Percentiles rank a stretch among this genome's conserved stretches.
Evolutionary conservation across 345 rosid genomes (phyloP).

Genomic region (Eucalyptus shirleyi): DNA sequence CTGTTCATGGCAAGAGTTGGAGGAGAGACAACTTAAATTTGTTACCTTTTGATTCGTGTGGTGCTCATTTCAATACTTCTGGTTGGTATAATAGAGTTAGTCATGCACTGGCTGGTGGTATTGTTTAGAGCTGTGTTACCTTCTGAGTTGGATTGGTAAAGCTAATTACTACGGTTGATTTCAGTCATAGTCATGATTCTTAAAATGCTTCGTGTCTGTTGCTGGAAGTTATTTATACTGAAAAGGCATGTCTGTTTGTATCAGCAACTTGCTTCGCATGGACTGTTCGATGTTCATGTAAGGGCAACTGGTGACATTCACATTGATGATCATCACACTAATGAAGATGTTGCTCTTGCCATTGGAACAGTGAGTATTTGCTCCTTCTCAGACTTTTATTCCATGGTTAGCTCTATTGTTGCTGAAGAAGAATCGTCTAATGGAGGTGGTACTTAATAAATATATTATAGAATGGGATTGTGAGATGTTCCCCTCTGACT

Average conservation of each 20-base stretch:
- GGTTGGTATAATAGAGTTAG: not conserved
- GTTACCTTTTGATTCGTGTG: not conserved
- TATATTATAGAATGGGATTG: not conserved
- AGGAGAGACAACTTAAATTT: not conserved
- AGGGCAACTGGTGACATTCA: slow-evolving; percentile 86
- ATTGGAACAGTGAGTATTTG: slow-evolving; percentile 55
- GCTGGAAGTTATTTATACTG: not conserved
- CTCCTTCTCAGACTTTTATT: not conserved
- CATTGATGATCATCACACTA: slow-evolving; percentile 91
- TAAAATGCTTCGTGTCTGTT: not conserved
- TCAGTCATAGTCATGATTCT: not conserved
- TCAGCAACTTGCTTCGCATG: slow-evolving; percentile 97
- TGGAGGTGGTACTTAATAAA: not conserved
- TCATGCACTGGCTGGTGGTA: not conserved
- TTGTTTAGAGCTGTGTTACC: not conserved
- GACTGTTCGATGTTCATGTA: slow-evolving; percentile 77
- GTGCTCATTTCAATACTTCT: not conserved
- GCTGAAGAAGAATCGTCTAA: not conserved
- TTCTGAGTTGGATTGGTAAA: not conserved
- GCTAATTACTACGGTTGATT: too few species aligned
- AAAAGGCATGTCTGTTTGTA: not conserved
- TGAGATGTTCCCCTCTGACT: not conserved
- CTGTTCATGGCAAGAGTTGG: not conserved
- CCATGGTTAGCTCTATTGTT: not conserved
- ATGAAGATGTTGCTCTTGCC: slow-evolving; percentile 92